Base-by-base conservation (phyloP, 139 green algal species). In the Tetraselmis chui region DNA sequence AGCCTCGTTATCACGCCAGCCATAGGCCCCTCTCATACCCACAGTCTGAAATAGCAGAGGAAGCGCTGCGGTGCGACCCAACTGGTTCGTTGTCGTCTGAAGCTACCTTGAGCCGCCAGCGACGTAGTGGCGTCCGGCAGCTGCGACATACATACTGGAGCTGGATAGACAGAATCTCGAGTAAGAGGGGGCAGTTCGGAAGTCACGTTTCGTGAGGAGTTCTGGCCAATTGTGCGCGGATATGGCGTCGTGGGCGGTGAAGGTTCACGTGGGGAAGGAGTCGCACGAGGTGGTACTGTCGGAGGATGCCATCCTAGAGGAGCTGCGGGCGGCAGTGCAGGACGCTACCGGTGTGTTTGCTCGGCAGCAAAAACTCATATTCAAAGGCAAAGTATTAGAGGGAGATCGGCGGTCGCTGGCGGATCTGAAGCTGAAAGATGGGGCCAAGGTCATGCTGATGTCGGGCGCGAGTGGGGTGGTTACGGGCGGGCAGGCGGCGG, bases 381-480 rank as follows among this genome's bases (percentile, higher is more conserved):
- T 79, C 31, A 88, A 88, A 28, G 91, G 91, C 29, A 93, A 92
- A 29, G 88, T 93, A 5, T 27, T 90, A 79, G 78, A 82, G 11
- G 80, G 81, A 1, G 23, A 67, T 2, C 28, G 5, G 1, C 29
- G 31, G 29, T 84, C 59, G 1, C 82, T 91, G 0, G 77, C 82
- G 59, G 79, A 76, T 0, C 59, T 79, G 1, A 86, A 87, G 23
- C 23, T 94, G 0, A 75, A 27, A 0, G 28, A 86, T 0, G 88
- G 86, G 0, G 79, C 88, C n/a, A 95, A 93, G 82, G 59, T 94
- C 0, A 95, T 95, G 91, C 86, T 95, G 28, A 84, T 95, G 75
- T 79, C 87, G 0, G 82, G 74, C 0, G 80, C 84, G 11, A 67
- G 45, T 18, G 45, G 45, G 5, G 45, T 67, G 45, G 45, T 18